Evolutionary conservation across 306 rosid species (phyloP), one percentile per base, ranked within the genome.

Genomic region (Cercis canadensis): DNA sequence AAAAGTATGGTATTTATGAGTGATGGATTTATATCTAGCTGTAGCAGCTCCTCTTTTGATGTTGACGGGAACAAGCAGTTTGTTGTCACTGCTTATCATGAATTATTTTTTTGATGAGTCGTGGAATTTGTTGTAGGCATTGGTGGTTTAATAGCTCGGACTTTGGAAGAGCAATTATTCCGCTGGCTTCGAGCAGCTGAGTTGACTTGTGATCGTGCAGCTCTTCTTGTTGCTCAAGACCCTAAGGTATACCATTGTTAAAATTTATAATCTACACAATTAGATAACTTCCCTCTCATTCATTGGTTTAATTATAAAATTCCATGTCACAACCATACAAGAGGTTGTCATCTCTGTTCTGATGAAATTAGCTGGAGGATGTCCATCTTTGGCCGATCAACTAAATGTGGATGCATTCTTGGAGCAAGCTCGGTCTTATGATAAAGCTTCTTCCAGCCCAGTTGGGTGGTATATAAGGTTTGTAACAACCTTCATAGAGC

Each of bases 101-200:
- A 55, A 32, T 52, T 57, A 64, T 68, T 40, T 54, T 53, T 63
- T 44, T 47, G 18, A 6, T 41, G 63, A 64, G 47, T 56, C 40
- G 36, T 7, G n/a, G 19, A 13, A 66, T 77, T 66, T 70, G 65
- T 76, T 62, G 37, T 76, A 94, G 99, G 99, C 74, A 85, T 94
- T 69, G 99, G 99, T 17, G 92, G 91, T 49, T 55, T 91, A 44
- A 91, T 94, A 84, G 97, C 99, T 78, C 95, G 66, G 75, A 87
- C 83, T 70, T 84, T 94, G 76, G 97, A 94, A 82, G 99, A 94
- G 78, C 97, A 90, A 76, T 64, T 94, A 66, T 79, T 91, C 43
- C 99, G 97, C 69, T 94, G 99, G 99, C 91, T 94, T 72, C 87
- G 97, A 84, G 88, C 99, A 43, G 99, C 99, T 43, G 99, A 94